Percentiles rank a stretch among this genome's conserved stretches.
Conservation (phyloP, 345 rosid genomes). For the Ailanthus altissimus region DNA sequence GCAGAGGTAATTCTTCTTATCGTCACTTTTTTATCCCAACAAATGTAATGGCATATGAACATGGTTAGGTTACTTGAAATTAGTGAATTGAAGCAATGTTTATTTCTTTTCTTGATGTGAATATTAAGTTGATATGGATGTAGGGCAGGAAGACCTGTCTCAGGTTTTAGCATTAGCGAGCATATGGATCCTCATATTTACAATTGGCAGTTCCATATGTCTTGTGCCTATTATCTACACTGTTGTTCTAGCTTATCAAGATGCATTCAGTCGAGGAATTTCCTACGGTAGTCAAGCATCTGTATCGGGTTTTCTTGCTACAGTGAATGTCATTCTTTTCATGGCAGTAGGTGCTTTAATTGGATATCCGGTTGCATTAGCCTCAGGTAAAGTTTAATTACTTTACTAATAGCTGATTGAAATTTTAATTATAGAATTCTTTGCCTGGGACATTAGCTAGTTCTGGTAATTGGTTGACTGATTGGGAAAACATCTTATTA, state of each 20-base stretch:
- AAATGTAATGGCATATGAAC: not conserved
- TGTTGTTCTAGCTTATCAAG: constrained; percentile 55
- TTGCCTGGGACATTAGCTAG: not conserved
- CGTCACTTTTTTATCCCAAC: not conserved
- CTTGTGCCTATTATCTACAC: constrained; percentile 62
- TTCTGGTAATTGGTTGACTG: too few relatives aligned
- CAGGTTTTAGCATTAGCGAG: constrained; percentile 78
- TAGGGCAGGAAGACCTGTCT: constrained; percentile 99
- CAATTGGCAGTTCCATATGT: constrained; percentile 62
- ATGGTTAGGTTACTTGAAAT: constrained; percentile 10
- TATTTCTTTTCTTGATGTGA: constrained; percentile 35
- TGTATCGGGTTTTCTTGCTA: constrained; percentile 48
- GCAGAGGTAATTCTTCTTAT: constrained; percentile 70
- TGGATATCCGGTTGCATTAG: constrained; percentile 77
- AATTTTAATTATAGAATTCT: not conserved
- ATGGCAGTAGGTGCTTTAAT: constrained; percentile 59
- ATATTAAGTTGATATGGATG: constrained; percentile 70
- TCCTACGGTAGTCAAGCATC: constrained; percentile 45
- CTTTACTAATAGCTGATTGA: too few relatives aligned
- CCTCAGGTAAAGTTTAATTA: too few relatives aligned
- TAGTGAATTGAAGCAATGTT: not conserved
- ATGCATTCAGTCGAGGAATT: constrained; percentile 45
- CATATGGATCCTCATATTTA: constrained; percentile 81
- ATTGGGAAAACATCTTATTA: not conserved
- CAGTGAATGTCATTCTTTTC: constrained; percentile 61